Evolutionary conservation across 352 stramenopile genomes (phyloP), one percentile per base, ranked within the genome.

Genomic region (Globisporangium nunn): DNA sequence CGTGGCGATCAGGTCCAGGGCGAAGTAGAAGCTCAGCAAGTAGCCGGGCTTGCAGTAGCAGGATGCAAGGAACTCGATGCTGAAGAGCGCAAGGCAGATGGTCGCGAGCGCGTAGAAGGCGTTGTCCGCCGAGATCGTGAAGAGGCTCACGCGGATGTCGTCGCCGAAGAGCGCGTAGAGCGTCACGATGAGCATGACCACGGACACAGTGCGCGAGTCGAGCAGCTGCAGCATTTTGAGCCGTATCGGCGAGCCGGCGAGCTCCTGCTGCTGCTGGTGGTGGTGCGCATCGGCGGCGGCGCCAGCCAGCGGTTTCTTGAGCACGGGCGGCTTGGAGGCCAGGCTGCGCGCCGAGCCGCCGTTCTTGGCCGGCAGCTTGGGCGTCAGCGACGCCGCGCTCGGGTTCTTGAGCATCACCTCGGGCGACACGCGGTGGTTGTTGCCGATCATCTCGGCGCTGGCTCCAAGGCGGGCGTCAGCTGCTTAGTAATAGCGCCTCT

Each of bases 151-250:
- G n/a, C 87, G 75, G 30, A 98, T 77, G 68, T 98, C 91, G 62
- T 97, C 89, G 23, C 86, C 81, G 50, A 97, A 98, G 28, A 98
- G 81, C 35, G 88, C 90, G 69, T 96, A 98, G 41, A 97, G 64
- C 8, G 92, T 98, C 44, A 97, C 74, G 8, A 96, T 3, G 8
- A 95, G 84, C 85, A 98, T 97, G 50, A 90, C 60, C 15, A 90
- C 63, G 3, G 78, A 90, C 55, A 81, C 87, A 55, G 62, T 81
- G 29, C 80, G 80, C 48, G 86, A 80, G 52, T 97, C 86, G 51
- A 97, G 70, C 37, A 93, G 4, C 4, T 41, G 39, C 46, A 79
- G 50, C 23, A 77, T 68, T n/a, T 66, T 58, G 39, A 62, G 70
- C n/a, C 68, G 75, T 14, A 71, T 62, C 17, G 68, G 68, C 50